Percentiles rank a stretch among this genome's conserved stretches.
phyloP scores from a whole-genome alignment of 805 yeast genomes.

The Ogataea trehalophila region DNA sequence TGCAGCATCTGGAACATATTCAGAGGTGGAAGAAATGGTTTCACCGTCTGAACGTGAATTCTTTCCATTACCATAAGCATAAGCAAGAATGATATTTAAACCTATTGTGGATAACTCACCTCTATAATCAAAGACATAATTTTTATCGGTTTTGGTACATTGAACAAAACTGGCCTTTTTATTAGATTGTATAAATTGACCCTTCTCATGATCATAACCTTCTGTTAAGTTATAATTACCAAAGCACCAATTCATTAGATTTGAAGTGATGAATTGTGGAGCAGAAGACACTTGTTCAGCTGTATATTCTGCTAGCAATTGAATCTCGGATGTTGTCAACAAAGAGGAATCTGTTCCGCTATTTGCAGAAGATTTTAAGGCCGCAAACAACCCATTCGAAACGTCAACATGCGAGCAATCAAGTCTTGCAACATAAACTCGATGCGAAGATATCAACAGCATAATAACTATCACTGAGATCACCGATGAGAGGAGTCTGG shows the following conservation, averaged over 20 bases:
- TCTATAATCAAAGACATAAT: conserved; percentile 42
- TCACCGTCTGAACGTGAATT: conserved; percentile 6
- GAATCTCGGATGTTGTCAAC: conserved; percentile 46
- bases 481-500: conserved; percentile 14
- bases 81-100: conserved; percentile 40
- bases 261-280: conserved; percentile 43
- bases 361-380: conserved; percentile 29
- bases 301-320: conserved; percentile 41
- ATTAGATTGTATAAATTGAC: conserved; percentile 2
- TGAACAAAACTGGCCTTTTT: conserved; percentile 1
- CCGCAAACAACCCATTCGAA: conserved; percentile 46
- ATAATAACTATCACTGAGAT: conserved; percentile 4
- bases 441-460: conserved; percentile 7
- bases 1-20: conserved; percentile 20
- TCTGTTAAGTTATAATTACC: conserved; percentile 32
- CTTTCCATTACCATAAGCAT: conserved; percentile 37
- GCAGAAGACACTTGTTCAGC: conserved; percentile 40
- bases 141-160: conserved; percentile 15
- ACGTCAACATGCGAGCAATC: conserved; percentile 51
- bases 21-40: conserved; percentile 8
- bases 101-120: conserved; percentile 36
- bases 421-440: conserved; percentile 31
- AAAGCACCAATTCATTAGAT: conserved; percentile 42
- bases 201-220: conserved; percentile 1
- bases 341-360: conserved; percentile 20